A percentile compares a stretch with the other conserved stretches of the same genome.
These are phyloP conservation scores for Trichocladium uniseriatum DNA, from an alignment of 495 filamentous ascomycete genomes.

Conservation along the genomic window DNA sequence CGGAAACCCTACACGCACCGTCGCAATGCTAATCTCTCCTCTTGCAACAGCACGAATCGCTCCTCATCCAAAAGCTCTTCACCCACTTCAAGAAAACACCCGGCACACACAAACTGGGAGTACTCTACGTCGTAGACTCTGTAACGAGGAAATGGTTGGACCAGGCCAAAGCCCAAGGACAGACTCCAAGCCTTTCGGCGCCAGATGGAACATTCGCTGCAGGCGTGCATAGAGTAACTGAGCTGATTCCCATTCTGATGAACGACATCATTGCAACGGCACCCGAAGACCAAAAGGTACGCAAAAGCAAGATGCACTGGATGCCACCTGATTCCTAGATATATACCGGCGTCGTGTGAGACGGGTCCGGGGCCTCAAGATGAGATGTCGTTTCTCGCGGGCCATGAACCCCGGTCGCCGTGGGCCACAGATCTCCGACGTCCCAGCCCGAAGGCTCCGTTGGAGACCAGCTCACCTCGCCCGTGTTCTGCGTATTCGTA, in stretches of 20 bases:
- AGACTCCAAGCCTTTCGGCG: slow-evolving; percentile 60
- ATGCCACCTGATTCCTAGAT: slow-evolving; percentile 4
- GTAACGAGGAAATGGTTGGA: slow-evolving; percentile 98
- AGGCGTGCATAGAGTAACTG: slow-evolving; percentile 92
- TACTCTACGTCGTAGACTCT: slow-evolving; percentile 99
- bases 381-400: not conserved
- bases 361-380: slow-evolving; percentile 1
- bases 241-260: slow-evolving; percentile 87
- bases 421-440: too few relatives aligned
- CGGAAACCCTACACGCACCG: not conserved
- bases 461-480: not conserved
- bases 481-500: slow-evolving; percentile 2
- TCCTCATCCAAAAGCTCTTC: slow-evolving; percentile 91
- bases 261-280: slow-evolving; percentile 85
- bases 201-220: slow-evolving; percentile 88
- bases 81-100: slow-evolving; percentile 96
- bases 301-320: slow-evolving; percentile 32
- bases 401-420: not conserved
- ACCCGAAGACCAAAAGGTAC: slow-evolving; percentile 97
- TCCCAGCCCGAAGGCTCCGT: too few relatives aligned
- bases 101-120: slow-evolving; percentile 91
- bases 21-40: slow-evolving; percentile 25
- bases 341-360: not conserved
- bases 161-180: slow-evolving; percentile 75
- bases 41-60: slow-evolving; percentile 71